Evolutionary conservation across 2,329 filamentous ascomycete genomes (phyloP).

Genomic region (Zasmidium citrigriseum): DNA sequence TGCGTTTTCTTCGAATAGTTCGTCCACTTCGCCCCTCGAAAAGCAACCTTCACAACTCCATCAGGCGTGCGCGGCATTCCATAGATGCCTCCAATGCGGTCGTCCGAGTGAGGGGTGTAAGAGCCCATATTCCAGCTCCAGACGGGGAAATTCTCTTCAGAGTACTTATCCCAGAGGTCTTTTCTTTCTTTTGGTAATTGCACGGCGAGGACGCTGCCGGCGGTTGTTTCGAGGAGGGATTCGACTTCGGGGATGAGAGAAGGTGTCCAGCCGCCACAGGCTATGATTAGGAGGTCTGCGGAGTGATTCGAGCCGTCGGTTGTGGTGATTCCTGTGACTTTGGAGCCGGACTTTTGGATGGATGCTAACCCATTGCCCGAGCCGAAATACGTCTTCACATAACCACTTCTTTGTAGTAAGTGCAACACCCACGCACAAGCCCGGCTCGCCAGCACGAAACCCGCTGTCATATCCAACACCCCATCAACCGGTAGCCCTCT

Average conservation of each 20-base stretch:
- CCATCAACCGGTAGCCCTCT: slow-evolving; percentile 15
- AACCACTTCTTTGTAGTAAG: slow-evolving; percentile 7
- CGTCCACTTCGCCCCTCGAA: slow-evolving; percentile 32
- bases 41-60: slow-evolving; percentile 29
- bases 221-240: slow-evolving; percentile 50
- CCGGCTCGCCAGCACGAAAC: slow-evolving; percentile 20
- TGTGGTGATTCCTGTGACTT: slow-evolving; percentile 22
- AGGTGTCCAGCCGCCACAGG: slow-evolving; percentile 33
- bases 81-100: slow-evolving; percentile 24
- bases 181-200: slow-evolving; percentile 43
- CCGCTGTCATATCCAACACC: slow-evolving; percentile 22
- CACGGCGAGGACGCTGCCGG: slow-evolving; percentile 48
- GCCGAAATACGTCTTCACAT: slow-evolving; percentile 20
- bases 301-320: slow-evolving; percentile 47
- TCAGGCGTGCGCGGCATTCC: slow-evolving; percentile 26
- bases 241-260: slow-evolving; percentile 44
- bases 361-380: slow-evolving; percentile 12
- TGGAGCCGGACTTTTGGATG: slow-evolving; percentile 12
- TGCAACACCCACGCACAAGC: slow-evolving; percentile 23
- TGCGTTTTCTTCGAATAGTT: slow-evolving; percentile 18
- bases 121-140: slow-evolving; percentile 37
- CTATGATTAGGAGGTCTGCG: slow-evolving; percentile 30
- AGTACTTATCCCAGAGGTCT: slow-evolving; percentile 44
- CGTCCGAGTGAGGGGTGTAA: slow-evolving; percentile 3
- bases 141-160: slow-evolving; percentile 48